phyloP scores from a whole-genome alignment of 768 basidiomycete species.

The Gelatoporia subvermispora region DNA sequence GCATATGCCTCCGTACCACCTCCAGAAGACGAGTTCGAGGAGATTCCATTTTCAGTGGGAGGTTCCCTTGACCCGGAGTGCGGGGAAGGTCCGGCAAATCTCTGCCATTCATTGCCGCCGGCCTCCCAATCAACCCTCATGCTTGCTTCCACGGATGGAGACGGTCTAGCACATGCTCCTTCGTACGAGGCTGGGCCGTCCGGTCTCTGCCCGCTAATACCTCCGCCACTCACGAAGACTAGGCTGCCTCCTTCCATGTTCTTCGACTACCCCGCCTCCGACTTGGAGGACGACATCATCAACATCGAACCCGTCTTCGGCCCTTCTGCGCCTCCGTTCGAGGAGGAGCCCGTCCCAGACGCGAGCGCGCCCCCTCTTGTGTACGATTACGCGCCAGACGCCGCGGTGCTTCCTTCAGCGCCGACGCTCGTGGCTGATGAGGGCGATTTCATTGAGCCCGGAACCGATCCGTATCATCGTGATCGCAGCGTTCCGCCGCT shows the following conservation, averaged over 20 bases:
- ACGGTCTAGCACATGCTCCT: constrained; percentile 2
- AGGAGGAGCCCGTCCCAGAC: background rate
- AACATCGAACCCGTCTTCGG: constrained; percentile 10
- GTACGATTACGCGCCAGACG: background rate
- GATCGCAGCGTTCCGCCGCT: too few relatives aligned
- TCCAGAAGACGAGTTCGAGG: constrained; percentile 20
- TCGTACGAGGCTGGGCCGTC: constrained; percentile 14
- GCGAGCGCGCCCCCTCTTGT: constrained; percentile 6
- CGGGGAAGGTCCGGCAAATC: constrained; percentile 1
- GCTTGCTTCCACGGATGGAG: background rate
- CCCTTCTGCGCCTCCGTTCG: constrained; percentile 22
- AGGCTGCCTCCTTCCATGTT: constrained; percentile 17
- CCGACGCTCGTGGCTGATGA: too few relatives aligned
- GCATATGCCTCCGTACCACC: constrained; percentile 12
- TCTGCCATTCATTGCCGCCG: background rate
- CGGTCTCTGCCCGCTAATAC: constrained; percentile 12
- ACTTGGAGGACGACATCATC: constrained; percentile 21
- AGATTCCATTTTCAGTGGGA: constrained; percentile 3
- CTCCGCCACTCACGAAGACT: constrained; percentile 20
- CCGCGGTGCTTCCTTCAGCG: too few relatives aligned
- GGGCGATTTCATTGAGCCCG: too few relatives aligned
- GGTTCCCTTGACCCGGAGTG: constrained; percentile 6
- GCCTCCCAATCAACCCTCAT: background rate
- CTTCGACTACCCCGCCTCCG: constrained; percentile 22
- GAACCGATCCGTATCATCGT: too few relatives aligned